Conservation (phyloP, 1,139 yeast genomes). For the Debaryomyces fabryi region DNA sequence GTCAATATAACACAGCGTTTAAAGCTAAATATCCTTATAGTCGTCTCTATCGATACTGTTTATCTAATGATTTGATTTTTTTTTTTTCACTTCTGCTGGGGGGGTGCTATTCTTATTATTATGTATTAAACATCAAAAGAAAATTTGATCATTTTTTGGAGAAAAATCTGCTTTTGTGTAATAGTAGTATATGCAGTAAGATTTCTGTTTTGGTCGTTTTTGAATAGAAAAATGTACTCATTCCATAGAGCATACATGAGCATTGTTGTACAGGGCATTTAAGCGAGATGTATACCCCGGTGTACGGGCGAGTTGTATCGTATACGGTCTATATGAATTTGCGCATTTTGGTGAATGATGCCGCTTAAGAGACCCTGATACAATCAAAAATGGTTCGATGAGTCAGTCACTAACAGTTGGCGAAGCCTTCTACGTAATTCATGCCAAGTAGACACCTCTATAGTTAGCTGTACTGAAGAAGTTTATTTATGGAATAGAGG, state of each 20-base stretch:
- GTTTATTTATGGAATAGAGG: background rate
- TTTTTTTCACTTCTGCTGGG: background rate
- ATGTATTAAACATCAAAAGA: background rate
- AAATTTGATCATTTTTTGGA: constrained; percentile 8
- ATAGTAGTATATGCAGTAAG: constrained; percentile 1
- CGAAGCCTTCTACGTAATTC: background rate
- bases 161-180: constrained; percentile 4
- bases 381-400: background rate
- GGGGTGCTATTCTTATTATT: constrained; percentile 1
- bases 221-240: background rate
- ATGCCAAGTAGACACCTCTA: background rate
- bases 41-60: background rate
- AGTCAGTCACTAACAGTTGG: background rate
- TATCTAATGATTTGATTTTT: background rate
- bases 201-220: background rate
- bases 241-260: background rate
- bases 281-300: constrained; percentile 3
- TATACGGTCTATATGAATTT: background rate
- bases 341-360: background rate
- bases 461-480: background rate
- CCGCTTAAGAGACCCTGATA: background rate
- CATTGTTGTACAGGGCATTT: background rate
- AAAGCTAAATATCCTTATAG: background rate
- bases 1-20: background rate
- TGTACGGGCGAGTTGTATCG: background rate